Evolutionary conservation across 1,284 basidiomycete genomes (phyloP), one percentile per base, ranked within the genome.

Genomic region (Cryptococcus sp.): DNA sequence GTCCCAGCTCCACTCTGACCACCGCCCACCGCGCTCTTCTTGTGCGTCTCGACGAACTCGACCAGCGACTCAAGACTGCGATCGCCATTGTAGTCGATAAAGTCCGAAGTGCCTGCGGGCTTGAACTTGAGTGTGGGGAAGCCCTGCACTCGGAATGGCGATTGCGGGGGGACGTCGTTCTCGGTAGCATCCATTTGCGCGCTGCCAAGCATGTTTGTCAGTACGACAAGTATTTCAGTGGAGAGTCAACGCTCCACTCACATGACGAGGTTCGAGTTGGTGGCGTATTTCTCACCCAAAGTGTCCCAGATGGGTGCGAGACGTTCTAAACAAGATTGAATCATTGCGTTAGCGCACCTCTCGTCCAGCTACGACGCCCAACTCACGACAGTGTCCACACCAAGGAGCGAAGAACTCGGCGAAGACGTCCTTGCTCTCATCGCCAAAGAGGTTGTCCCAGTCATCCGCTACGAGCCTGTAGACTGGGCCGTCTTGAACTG

Each of bases 91-190:
- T 93, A 97, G 77, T 97, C 92, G 62, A 97, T 81, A 81, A 94
- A 98, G 58, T 90, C 87, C 59, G 83, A 82, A 47, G 85, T 81
- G 54, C 95, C 94, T 23, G 96, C 95, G 11, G 88, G 85, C 81
- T 93, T 93, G 86, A 99, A 96, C 79, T 98, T 98, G 77, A 99
- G 80, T 2, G 96, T 98, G 10, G 95, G 95, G 91, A 96, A 98
- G 50, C 76, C 78, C 57, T 82, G 72, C 64, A 95, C 81, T 56
- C 86, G 85, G 91, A 99, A 97, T 38, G 89, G 87, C 54, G 89
- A 86, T 17, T 85, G 85, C 27, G 88, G 83, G 49, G 96, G 96
- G 27, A 99, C 84, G 78, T 99, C 96, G 79, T 99, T 99, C 80
- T 94, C 92, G 62, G 88, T 90, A 5, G 92, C 92, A 74, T 99